Conservation (phyloP, 179 eudicot species). For the Patellifolia procumbens region DNA sequence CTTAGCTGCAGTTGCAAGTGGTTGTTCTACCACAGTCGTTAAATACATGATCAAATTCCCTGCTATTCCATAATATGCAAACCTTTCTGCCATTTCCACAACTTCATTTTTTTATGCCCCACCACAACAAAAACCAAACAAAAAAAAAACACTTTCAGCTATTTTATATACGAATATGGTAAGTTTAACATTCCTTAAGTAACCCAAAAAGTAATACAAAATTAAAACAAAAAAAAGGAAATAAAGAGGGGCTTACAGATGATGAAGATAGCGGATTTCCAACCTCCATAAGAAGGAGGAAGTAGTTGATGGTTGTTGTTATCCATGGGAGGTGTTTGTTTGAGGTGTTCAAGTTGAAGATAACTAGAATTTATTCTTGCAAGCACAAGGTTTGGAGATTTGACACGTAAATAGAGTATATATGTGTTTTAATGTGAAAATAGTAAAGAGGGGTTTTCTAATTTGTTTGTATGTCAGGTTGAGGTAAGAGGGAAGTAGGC, state of each 20-base stretch:
- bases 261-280: conserved; percentile 12
- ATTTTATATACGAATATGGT: no score
- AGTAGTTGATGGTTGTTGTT: not conserved
- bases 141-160: no score
- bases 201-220: not conserved
- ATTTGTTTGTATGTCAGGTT: no score
- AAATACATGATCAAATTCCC: conserved; percentile 64
- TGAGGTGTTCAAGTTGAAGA: not conserved
- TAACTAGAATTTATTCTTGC: not conserved
- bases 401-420: not conserved
- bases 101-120: conserved; percentile 24
- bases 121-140: no score
- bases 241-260: not conserved
- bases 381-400: not conserved
- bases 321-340: conserved; percentile 1
- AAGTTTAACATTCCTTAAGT: not conserved
- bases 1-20: conserved; percentile 59
- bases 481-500: no score
- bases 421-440: no score
- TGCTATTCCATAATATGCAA: conserved; percentile 64
- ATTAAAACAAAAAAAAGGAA: not conserved
- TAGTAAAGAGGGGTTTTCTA: no score
- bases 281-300: not conserved
- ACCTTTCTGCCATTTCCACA: conserved; percentile 76
- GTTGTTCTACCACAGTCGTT: conserved; percentile 42